Evolutionary conservation across 164 flowering plant genomes (phyloP).

Genomic region (Aristolochia fimbriata): DNA sequence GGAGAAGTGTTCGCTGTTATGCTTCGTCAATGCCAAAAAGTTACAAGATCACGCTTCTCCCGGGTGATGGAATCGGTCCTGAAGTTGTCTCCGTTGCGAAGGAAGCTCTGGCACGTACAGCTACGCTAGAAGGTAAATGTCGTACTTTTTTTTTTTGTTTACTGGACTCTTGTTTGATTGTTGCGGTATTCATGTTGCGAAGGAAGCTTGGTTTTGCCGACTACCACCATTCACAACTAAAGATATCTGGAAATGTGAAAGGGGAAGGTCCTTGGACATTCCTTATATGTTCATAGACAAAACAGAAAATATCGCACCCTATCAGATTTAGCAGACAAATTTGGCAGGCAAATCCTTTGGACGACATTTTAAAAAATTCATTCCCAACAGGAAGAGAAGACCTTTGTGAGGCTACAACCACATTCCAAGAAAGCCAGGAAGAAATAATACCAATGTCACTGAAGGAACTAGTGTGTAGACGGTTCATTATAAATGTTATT

Average conservation of each 20-base stretch:
- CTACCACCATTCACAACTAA: too few relatives aligned
- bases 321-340: too few relatives aligned
- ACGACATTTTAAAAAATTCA: too few relatives aligned
- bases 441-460: too few relatives aligned
- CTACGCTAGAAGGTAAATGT: slow-evolving; percentile 47
- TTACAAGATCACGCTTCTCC: slow-evolving; percentile 70
- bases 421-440: too few relatives aligned
- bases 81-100: slow-evolving; percentile 86
- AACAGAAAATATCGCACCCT: too few relatives aligned
- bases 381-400: too few relatives aligned
- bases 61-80: slow-evolving; percentile 99
- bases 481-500: not conserved
- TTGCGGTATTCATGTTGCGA: not conserved
- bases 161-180: not conserved
- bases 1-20: slow-evolving; percentile 33
- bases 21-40: slow-evolving; percentile 26
- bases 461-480: not conserved
- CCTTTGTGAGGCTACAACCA: too few relatives aligned
- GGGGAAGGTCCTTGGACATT: too few relatives aligned
- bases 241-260: too few relatives aligned
- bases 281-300: too few relatives aligned
- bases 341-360: too few relatives aligned
- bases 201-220: not conserved
- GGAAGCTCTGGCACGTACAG: slow-evolving; percentile 54
- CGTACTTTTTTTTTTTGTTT: not conserved